Conservation (phyloP, 345 rosid species). For the Aquilaria yunnanensis region DNA sequence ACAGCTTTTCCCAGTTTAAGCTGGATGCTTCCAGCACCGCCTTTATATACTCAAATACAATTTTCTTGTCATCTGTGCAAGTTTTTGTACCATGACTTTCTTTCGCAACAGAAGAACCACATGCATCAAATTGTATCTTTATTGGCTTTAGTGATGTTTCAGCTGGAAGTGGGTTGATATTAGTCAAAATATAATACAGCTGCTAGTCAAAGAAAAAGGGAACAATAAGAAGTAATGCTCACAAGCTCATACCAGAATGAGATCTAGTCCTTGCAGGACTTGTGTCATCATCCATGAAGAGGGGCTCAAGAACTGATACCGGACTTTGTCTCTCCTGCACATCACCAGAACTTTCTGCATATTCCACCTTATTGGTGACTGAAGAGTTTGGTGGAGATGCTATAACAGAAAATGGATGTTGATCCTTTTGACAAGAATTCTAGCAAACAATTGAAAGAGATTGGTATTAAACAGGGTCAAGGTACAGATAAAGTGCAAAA, state of each 20-base stretch:
- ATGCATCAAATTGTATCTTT: slow-evolving; percentile 59
- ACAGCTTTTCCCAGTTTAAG: slow-evolving; percentile 65
- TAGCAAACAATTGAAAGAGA: slow-evolving; percentile 23
- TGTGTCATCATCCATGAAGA: slow-evolving; percentile 55
- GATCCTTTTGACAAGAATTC: slow-evolving; percentile 32
- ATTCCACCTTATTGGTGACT: slow-evolving; percentile 29
- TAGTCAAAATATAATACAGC: slow-evolving; percentile 5
- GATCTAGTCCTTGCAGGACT: slow-evolving; percentile 53
- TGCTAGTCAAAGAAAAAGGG: slow-evolving; percentile 2
- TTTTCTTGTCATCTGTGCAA: slow-evolving; percentile 41
- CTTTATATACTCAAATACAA: slow-evolving; percentile 38
- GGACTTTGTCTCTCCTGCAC: slow-evolving; percentile 69
- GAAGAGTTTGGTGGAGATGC: slow-evolving; percentile 40
- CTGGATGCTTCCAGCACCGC: slow-evolving; percentile 48
- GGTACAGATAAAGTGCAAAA: slow-evolving; percentile 7
- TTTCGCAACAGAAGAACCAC: slow-evolving; percentile 28
- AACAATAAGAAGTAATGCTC: not conserved
- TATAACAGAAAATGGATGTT: slow-evolving; percentile 34
- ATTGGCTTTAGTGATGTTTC: slow-evolving; percentile 45
- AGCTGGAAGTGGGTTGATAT: slow-evolving; percentile 35
- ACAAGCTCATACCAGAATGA: slow-evolving; percentile 44
- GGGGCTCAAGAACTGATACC: slow-evolving; percentile 81
- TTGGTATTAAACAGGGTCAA: not conserved
- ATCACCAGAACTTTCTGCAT: slow-evolving; percentile 38
- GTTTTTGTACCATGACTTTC: slow-evolving; percentile 28